Conservation (phyloP, 768 basidiomycete species). For the Paxillus involutus region DNA sequence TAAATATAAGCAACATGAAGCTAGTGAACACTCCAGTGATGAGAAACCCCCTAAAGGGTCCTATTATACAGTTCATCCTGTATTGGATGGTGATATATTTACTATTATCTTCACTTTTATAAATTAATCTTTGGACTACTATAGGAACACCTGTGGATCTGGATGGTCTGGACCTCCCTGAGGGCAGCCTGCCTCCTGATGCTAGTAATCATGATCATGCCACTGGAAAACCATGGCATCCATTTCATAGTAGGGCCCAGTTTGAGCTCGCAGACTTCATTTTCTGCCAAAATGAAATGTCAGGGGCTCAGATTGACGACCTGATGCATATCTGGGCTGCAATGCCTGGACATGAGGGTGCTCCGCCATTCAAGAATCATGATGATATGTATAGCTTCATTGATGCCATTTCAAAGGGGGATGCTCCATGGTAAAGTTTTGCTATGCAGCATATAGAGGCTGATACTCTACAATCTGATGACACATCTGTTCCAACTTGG, state of each 20-base stretch:
- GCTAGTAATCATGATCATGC: background rate
- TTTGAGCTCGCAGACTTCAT: conserved; percentile 7
- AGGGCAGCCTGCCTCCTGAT: background rate
- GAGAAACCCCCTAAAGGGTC: background rate
- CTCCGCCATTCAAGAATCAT: conserved; percentile 21
- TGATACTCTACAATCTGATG: background rate
- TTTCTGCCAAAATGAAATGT: conserved; percentile 5
- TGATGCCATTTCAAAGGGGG: conserved; percentile 16
- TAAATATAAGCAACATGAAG: background rate
- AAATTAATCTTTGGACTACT: background rate
- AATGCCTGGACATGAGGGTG: conserved; percentile 7
- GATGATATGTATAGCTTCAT: conserved; percentile 23
- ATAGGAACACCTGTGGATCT: background rate
- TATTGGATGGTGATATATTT: conserved; percentile 1
- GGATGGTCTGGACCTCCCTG: conserved; percentile 1
- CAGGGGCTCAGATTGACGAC: conserved; percentile 3
- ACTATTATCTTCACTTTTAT: background rate
- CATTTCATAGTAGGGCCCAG: background rate
- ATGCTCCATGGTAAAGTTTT: background rate
- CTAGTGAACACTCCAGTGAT: background rate
- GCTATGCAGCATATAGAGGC: background rate
- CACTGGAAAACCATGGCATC: conserved; percentile 3
- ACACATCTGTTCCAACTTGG: background rate
- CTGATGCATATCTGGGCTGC: conserved; percentile 4
- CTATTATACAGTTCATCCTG: conserved; percentile 1